Conservation (phyloP, 495 filamentous ascomycete genomes). For the Penicillium malachiteum region DNA sequence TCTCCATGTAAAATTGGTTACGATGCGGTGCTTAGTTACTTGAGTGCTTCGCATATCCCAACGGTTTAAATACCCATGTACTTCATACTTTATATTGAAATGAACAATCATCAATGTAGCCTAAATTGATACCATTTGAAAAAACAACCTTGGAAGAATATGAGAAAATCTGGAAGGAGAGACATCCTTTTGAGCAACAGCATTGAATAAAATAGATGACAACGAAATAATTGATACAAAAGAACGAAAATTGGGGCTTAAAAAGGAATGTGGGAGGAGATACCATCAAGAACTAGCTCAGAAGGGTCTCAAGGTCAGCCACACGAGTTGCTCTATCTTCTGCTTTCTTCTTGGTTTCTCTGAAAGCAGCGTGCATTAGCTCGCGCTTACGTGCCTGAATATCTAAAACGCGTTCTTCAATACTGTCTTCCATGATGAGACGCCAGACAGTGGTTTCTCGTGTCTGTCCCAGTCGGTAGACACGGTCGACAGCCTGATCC, state of each 20-base stretch:
- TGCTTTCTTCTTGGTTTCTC: conserved; percentile 55
- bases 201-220: too few species aligned
- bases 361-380: conserved; percentile 74
- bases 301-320: conserved; percentile 58
- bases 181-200: too few species aligned
- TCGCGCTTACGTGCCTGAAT: conserved; percentile 80
- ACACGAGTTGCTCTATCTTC: conserved; percentile 51
- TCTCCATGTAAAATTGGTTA: too few species aligned
- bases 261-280: too few species aligned
- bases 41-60: too few species aligned
- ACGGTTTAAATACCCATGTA: too few species aligned
- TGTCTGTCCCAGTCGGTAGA: conserved; percentile 84
- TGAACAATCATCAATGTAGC: too few species aligned
- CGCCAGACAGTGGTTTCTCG: conserved; percentile 75
- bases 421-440: conserved; percentile 75
- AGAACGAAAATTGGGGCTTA: too few species aligned
- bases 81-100: too few species aligned
- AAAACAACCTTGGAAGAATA: background rate
- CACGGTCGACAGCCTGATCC: conserved; percentile 89
- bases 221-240: too few species aligned
- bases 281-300: conserved; percentile 27
- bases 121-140: too few species aligned
- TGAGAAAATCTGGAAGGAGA: background rate
- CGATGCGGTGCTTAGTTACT: too few species aligned
- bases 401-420: conserved; percentile 84